phyloP scores from a whole-genome alignment of 78 protist genomes.

The Dictyostelium capitatum region DNA sequence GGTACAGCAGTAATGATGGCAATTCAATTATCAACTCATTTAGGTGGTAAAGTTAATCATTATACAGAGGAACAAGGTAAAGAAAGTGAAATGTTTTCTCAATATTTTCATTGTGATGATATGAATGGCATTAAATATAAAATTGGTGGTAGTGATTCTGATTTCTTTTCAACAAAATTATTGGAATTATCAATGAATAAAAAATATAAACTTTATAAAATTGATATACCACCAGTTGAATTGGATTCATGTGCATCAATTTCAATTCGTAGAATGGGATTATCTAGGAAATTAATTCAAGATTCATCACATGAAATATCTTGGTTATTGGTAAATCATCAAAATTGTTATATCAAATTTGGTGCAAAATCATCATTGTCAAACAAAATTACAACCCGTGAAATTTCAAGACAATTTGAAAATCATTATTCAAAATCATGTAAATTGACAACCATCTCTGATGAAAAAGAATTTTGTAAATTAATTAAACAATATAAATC shows the following conservation, averaged over 20 bases:
- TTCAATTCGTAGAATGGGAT: slow-evolving; percentile 5
- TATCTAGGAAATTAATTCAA: slow-evolving; percentile 20
- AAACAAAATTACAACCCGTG: not conserved
- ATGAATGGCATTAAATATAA: slow-evolving; percentile 39
- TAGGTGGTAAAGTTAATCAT: slow-evolving; percentile 41
- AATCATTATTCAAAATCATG: not conserved
- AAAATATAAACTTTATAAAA: slow-evolving; percentile 19
- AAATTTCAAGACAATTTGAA: slow-evolving; percentile 19
- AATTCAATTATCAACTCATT: slow-evolving; percentile 58
- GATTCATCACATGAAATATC: not conserved
- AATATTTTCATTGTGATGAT: slow-evolving; percentile 35
- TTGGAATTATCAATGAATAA: not conserved
- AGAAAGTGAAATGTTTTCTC: slow-evolving; percentile 22
- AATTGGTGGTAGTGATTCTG: slow-evolving; percentile 31
- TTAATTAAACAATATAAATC: slow-evolving; percentile 43
- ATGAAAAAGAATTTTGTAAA: slow-evolving; percentile 38
- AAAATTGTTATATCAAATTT: not conserved
- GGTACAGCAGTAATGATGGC: slow-evolving; percentile 67
- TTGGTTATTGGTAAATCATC: slow-evolving; percentile 24
- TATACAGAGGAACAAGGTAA: slow-evolving; percentile 48
- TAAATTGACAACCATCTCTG: not conserved
- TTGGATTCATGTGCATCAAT: slow-evolving; percentile 23
- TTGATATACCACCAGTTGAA: slow-evolving; percentile 55
- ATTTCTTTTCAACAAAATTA: slow-evolving; percentile 8
- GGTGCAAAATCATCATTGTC: slow-evolving; percentile 42